phyloP scores from a whole-genome alignment of 2,329 filamentous ascomycete genomes.

The Pseudomassariella vexata region DNA sequence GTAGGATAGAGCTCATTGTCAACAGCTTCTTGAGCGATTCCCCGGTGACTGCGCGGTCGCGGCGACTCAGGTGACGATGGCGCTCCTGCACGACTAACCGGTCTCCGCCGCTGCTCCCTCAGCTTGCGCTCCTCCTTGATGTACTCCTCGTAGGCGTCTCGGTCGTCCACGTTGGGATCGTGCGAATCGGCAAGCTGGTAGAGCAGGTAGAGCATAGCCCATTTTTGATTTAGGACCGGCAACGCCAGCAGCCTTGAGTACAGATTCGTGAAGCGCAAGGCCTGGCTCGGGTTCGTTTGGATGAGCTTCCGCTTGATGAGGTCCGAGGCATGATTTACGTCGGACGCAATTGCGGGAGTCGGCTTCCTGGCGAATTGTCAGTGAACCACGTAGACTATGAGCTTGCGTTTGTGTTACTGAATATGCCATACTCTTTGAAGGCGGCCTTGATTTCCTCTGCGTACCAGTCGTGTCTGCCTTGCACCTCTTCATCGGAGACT shows the following conservation, averaged over 20 bases:
- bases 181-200: slow-evolving; percentile 72
- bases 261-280: slow-evolving; percentile 81
- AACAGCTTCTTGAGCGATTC: not conserved
- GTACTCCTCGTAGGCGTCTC: slow-evolving; percentile 23
- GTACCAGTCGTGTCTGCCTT: slow-evolving; percentile 24
- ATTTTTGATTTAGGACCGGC: slow-evolving; percentile 90
- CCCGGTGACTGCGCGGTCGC: slow-evolving; percentile 4
- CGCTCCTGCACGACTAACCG: slow-evolving; percentile 12
- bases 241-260: slow-evolving; percentile 86
- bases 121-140: slow-evolving; percentile 19
- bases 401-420: not conserved
- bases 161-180: slow-evolving; percentile 44
- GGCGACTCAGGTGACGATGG: slow-evolving; percentile 13
- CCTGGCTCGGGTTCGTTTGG: slow-evolving; percentile 70
- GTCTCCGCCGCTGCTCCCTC: slow-evolving; percentile 12
- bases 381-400: not conserved
- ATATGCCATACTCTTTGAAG: slow-evolving; percentile 6
- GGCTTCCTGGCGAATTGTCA: slow-evolving; percentile 41
- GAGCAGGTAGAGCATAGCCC: slow-evolving; percentile 89
- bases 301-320: slow-evolving; percentile 86
- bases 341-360: slow-evolving; percentile 54
- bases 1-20: slow-evolving; percentile 4
- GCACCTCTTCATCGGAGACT: slow-evolving; percentile 61
- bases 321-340: slow-evolving; percentile 88
- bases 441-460: slow-evolving; percentile 9